phyloP scores from a whole-genome alignment of 78 protist genomes.

The slime mould (Dictyostelium discoideum) region DNA sequence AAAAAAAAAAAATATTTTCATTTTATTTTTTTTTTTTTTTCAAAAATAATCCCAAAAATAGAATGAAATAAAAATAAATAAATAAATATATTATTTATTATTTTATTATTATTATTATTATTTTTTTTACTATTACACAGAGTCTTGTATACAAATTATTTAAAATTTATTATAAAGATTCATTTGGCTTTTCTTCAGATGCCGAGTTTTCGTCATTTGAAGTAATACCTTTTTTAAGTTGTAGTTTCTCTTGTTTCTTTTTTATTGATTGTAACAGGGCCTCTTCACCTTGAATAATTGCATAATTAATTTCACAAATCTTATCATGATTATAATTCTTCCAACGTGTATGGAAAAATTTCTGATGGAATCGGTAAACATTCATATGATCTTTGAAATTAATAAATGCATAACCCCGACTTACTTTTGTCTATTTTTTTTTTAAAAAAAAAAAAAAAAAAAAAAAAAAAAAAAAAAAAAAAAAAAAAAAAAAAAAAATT shows the following conservation, averaged over 20 bases:
- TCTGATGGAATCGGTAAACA: conserved; percentile 69
- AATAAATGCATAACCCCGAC: conserved; percentile 94
- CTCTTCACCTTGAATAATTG: conserved; percentile 79
- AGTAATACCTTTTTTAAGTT: background rate
- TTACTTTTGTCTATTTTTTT: conserved; percentile 38
- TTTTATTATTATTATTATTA: too few species aligned
- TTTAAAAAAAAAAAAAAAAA: too few species aligned
- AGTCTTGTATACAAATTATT: too few species aligned
- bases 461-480: too few species aligned
- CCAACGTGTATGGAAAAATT: conserved; percentile 87
- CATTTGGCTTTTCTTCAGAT: background rate
- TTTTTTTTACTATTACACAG: too few species aligned
- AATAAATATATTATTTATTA: too few species aligned
- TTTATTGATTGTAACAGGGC: background rate
- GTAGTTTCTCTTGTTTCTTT: background rate
- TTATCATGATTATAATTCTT: conserved; percentile 83
- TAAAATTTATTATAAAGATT: background rate
- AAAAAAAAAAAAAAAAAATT: too few species aligned
- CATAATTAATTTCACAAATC: conserved; percentile 91
- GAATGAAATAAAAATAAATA: too few species aligned
- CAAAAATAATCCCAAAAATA: too few species aligned
- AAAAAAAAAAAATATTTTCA: background rate
- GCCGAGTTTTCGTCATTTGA: background rate
- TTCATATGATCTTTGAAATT: conserved; percentile 69
- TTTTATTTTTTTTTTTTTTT: too few species aligned